Evolutionary conservation across 257 asterid genomes (phyloP).

Genomic region (Cruciata laevipes): DNA sequence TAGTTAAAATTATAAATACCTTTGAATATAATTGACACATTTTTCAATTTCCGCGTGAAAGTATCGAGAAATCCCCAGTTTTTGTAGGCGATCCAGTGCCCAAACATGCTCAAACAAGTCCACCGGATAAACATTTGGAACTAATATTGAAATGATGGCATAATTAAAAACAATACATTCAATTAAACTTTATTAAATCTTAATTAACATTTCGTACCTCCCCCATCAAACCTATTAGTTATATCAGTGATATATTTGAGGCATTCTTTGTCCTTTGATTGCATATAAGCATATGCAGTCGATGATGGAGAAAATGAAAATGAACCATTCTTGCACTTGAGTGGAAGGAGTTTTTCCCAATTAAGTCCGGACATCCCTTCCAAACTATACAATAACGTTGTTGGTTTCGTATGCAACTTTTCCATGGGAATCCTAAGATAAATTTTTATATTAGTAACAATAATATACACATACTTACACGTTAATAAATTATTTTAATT

Average conservation of each 20-base stretch:
- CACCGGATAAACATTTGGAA: constrained; percentile 87
- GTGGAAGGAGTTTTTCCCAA: constrained; percentile 61
- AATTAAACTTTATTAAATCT: too few relatives aligned
- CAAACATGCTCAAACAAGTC: constrained; percentile 85
- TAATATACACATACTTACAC: too few relatives aligned
- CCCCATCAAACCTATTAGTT: constrained; percentile 59
- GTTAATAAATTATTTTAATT: too few relatives aligned
- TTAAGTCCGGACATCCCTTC: constrained; percentile 71
- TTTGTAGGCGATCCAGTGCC: constrained; percentile 65
- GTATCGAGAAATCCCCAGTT: constrained; percentile 71
- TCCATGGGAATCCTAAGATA: constrained; percentile 65
- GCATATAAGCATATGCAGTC: constrained; percentile 76
- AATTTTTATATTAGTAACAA: not conserved
- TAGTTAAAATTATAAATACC: too few relatives aligned
- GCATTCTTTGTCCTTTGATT: constrained; percentile 61
- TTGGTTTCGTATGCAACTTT: constrained; percentile 58
- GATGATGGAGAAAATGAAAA: constrained; percentile 87
- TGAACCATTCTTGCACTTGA: constrained; percentile 66
- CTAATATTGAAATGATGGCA: constrained; percentile 21
- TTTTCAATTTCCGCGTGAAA: constrained; percentile 49
- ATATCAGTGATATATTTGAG: constrained; percentile 40
- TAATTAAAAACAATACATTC: too few relatives aligned
- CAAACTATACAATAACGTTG: constrained; percentile 79
- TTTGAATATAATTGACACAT: constrained; percentile 49
- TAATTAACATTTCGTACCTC: constrained; percentile 48